phyloP scores from a whole-genome alignment of 345 rosid species.

The Aquilaria malaccensis region DNA sequence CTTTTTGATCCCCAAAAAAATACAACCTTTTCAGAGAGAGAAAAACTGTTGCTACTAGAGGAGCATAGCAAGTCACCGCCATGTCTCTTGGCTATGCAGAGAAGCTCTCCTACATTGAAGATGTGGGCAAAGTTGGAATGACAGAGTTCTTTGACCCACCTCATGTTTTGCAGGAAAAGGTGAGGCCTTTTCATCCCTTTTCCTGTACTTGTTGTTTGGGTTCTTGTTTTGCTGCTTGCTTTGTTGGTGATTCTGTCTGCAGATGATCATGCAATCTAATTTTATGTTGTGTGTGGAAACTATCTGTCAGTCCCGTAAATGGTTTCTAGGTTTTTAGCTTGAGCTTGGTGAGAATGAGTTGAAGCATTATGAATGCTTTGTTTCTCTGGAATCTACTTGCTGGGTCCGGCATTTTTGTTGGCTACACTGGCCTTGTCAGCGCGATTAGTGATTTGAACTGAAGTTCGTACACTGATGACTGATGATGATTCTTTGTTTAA shows the following conservation, averaged over 20 bases:
- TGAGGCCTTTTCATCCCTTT: constrained; percentile 14
- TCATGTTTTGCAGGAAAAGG: constrained; percentile 70
- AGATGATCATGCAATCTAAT: background rate
- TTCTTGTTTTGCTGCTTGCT: background rate
- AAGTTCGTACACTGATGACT: background rate
- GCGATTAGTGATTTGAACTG: constrained; percentile 1
- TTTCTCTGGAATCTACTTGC: constrained; percentile 11
- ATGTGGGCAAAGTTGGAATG: constrained; percentile 98
- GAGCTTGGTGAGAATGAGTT: constrained; percentile 1
- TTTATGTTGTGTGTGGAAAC: background rate
- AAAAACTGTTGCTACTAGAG: background rate
- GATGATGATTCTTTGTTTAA: background rate
- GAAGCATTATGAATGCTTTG: constrained; percentile 1
- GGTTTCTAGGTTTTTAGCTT: constrained; percentile 12
- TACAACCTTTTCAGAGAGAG: background rate
- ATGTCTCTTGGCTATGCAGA: constrained; percentile 99
- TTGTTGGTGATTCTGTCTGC: background rate
- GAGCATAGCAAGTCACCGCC: constrained; percentile 11
- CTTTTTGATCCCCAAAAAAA: constrained; percentile 6
- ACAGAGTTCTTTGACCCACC: constrained; percentile 81
- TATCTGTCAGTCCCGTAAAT: background rate
- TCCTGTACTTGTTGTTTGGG: background rate
- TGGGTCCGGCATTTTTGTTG: constrained; percentile 7
- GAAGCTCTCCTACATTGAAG: constrained; percentile 98
- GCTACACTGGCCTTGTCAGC: background rate